Percentiles rank a stretch among this genome's conserved stretches.
Conservation (phyloP, 371 early-diverging fungal genomes). For the Rhizopus delemar region DNA sequence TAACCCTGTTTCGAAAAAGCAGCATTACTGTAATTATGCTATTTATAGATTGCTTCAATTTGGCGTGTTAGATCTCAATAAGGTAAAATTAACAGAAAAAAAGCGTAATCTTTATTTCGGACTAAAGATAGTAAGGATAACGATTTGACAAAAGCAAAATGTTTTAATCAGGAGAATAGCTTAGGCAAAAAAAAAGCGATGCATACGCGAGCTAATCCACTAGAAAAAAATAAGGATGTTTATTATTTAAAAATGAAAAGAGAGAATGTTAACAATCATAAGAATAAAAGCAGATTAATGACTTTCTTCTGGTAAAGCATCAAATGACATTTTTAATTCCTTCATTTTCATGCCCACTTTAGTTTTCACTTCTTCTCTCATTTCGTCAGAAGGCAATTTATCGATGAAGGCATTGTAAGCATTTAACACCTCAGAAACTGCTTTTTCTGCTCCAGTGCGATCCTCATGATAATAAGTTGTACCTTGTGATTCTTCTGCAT, state of each 20-base stretch:
- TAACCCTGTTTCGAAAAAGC: slow-evolving; percentile 84
- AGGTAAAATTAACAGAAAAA: slow-evolving; percentile 74
- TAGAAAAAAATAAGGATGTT: too few relatives aligned
- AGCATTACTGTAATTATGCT: slow-evolving; percentile 81
- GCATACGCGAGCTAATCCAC: too few relatives aligned
- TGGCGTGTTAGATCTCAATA: slow-evolving; percentile 83
- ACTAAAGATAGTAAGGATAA: slow-evolving; percentile 61
- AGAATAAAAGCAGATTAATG: slow-evolving; percentile 4
- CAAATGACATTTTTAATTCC: slow-evolving; percentile 43
- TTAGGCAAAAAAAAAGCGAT: slow-evolving; percentile 31
- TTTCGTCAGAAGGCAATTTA: slow-evolving; percentile 36
- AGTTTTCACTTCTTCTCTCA: slow-evolving; percentile 36
- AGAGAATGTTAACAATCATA: too few relatives aligned
- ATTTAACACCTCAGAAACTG: slow-evolving; percentile 35
- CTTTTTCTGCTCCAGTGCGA: slow-evolving; percentile 36
- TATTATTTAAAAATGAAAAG: too few relatives aligned
- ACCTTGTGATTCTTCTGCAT: slow-evolving; percentile 44
- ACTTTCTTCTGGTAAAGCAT: slow-evolving; percentile 37
- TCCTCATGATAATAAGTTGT: slow-evolving; percentile 50
- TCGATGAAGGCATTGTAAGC: slow-evolving; percentile 36
- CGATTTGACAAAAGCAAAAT: slow-evolving; percentile 62
- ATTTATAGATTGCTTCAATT: slow-evolving; percentile 78
- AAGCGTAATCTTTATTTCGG: slow-evolving; percentile 73
- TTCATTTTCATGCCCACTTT: slow-evolving; percentile 45
- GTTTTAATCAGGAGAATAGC: slow-evolving; percentile 78